Evolutionary conservation across 2,329 filamentous ascomycete species (phyloP), one percentile per base, ranked within the genome.

Genomic region (Ophiostoma ulmi): DNA sequence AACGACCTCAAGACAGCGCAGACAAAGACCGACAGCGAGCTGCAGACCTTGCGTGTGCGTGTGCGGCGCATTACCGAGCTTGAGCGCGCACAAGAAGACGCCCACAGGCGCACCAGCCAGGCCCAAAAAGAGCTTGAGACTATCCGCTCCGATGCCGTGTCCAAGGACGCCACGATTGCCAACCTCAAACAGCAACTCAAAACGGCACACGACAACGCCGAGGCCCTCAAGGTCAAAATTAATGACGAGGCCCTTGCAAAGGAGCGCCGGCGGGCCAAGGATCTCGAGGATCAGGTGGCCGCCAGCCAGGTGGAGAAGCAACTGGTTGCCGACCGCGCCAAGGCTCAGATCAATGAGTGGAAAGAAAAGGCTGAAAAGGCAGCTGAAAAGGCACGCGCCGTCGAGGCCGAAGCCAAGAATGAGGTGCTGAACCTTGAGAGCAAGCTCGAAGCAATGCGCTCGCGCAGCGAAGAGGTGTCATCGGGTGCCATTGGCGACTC

Each of bases 371-470:
- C 91, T 8, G 88, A 91, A 65, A 87, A 89, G 71, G 90, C 92
- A 69, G 86, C 87, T 69, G 92, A 96, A 78, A 88, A 88, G 38
- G 84, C 88, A 26, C 86, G 87, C 14, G 83, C 87, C 13, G 81
- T 87, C 8, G 92, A 97, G 78, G 80, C 90, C 6, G 94, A 97
- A 77, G 83, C 96, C 75, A 91, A 91, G 76, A 86, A 86, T n/a
- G 94, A 98, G 79, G 79, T 87, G 10, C 82, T 90, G 79, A 86
- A 90, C 20, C 84, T 97, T 74, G 96, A 99, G 81, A 90, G 91
- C 75, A 96, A 97, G 78, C 85, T 99, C 70, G 95, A 99, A 80
- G 88, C 91, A 10, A 89, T 97, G 81, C 90, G 95, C 70, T 87
- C 89, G 22, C 87, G 91, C 41, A 93, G 92, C 1, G 95, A 99